A percentile compares a stretch with the other conserved stretches of the same genome.
Evolutionary conservation across 176 grass and related monocot species (phyloP).

Genomic region (Aechmea fasciata): DNA sequence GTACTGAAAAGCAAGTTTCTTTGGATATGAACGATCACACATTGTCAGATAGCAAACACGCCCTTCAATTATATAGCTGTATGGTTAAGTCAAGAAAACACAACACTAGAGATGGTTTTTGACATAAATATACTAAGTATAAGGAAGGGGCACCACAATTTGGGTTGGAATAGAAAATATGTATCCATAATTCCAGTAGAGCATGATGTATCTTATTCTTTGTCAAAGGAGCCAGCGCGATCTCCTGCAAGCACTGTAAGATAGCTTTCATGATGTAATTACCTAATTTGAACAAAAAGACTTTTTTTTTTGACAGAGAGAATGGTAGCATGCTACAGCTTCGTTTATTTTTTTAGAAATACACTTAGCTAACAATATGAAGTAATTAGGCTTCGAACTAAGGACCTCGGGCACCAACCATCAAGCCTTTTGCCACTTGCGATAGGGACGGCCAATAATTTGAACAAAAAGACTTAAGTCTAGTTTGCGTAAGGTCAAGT

Average conservation of each 20-base stretch:
- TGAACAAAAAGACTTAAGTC: too few relatives aligned
- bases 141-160: neutral
- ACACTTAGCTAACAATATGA: too few relatives aligned
- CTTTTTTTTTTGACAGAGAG: too few relatives aligned
- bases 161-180: neutral
- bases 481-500: too few relatives aligned
- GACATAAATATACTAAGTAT: neutral
- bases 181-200: neutral
- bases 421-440: too few relatives aligned
- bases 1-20: conserved; percentile 97
- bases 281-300: neutral
- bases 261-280: neutral
- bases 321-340: too few relatives aligned
- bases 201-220: neutral
- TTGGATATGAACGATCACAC: conserved; percentile 93
- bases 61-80: conserved; percentile 90
- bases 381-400: too few relatives aligned
- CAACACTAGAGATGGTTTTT: neutral
- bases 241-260: neutral
- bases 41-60: conserved; percentile 93
- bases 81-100: conserved; percentile 23
- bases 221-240: neutral
- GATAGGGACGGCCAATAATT: too few relatives aligned
- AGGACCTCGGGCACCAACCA: too few relatives aligned
- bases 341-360: too few relatives aligned